Base-by-base conservation (phyloP, 306 rosid species). In the Cicer yamashitae region DNA sequence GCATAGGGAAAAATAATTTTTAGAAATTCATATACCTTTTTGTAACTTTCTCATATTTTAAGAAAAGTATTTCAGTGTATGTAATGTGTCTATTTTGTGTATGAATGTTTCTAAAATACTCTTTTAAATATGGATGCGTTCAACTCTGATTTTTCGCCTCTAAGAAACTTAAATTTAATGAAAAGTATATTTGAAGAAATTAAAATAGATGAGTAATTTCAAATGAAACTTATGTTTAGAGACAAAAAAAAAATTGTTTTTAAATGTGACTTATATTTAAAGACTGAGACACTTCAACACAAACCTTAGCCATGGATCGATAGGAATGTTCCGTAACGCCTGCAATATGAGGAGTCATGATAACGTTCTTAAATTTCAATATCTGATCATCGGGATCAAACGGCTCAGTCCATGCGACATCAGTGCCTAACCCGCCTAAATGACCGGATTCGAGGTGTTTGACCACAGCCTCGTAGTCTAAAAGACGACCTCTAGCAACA, bases 321-420 rank as follows among this genome's bases (percentile, higher is more conserved):
- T 87, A 94, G 68, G 98, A 85, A 57, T 75, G 59, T 73, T 94
- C 98, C 0, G 97, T 91, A 46, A 91, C 91, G 14, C 98, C 97
- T 34, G 93, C 98, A 56, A 94, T 83, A 79, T 94, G 98, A 81
- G 98, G 96, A 20, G 98, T 94, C 82, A 88, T 70, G 77, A 90
- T 52, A 79, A 88, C 93, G 78, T 94, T 94, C 79, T 79, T 79
- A 77, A 84, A 85, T 84, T 87, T 83, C 77, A 91, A 76, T 84
- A 94, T 85, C 48, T 78, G 90, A 73, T 90, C 97, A 30, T 82
- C 74, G 11, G 97, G 98, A 59, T 90, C 82, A 81, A 90, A 86
- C 65, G 97, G 98, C 76, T 94, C 98, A 7, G 82, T 88, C 96
- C 98, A 94, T 60, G 97, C 90, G 47, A 94, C 97, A 75, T 94